Evolutionary conservation across 768 basidiomycete species (phyloP).

Genomic region (Suillus placidus): DNA sequence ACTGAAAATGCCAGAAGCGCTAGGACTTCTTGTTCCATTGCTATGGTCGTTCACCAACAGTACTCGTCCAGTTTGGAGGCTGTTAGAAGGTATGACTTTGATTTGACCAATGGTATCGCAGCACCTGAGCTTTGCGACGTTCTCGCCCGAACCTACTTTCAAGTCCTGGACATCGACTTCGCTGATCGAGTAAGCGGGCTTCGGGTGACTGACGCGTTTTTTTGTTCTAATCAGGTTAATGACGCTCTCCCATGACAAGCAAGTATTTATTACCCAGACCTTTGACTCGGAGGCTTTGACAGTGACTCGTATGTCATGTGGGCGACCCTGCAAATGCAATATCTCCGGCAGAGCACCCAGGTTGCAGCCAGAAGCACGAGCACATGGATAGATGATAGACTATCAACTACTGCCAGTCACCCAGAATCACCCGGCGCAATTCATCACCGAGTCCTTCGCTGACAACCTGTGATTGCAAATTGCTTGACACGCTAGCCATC

Average conservation of each 20-base stretch:
- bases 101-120: slow-evolving; percentile 36
- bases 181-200: slow-evolving; percentile 45
- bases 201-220: neutral
- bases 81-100: slow-evolving; percentile 54
- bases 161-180: slow-evolving; percentile 56
- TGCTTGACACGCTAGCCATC: neutral
- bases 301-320: slow-evolving; percentile 47
- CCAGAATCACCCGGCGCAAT: neutral
- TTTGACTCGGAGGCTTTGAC: neutral
- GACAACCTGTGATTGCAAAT: neutral
- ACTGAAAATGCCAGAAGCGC: slow-evolving; percentile 47
- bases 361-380: slow-evolving; percentile 59
- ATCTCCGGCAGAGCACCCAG: slow-evolving; percentile 62
- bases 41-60: slow-evolving; percentile 58
- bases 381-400: slow-evolving; percentile 31
- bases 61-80: slow-evolving; percentile 58
- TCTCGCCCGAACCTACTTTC: slow-evolving; percentile 50
- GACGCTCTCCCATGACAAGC: neutral
- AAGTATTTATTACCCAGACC: neutral
- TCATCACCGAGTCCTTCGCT: neutral
- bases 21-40: slow-evolving; percentile 63
- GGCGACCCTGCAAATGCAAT: slow-evolving; percentile 46
- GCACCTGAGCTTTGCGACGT: neutral
- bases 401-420: neutral
- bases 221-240: slow-evolving; percentile 18